Evolutionary conservation across 2,329 filamentous ascomycete species (phyloP), one percentile per base, ranked within the genome.

Genomic region (Xylariaceae sp.): DNA sequence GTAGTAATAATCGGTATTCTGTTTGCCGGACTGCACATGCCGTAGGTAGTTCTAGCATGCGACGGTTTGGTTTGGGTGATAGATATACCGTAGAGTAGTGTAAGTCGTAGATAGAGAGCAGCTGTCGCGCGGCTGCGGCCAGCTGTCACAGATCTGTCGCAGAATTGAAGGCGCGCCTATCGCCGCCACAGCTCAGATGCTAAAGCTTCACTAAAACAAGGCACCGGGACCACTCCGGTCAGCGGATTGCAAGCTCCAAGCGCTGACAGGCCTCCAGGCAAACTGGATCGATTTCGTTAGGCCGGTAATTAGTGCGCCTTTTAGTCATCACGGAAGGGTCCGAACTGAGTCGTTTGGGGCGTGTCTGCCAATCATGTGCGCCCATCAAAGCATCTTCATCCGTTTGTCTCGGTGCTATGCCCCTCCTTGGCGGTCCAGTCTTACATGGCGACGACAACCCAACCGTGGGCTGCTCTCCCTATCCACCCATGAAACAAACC

Each of bases 361-460:
- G 3, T 11, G 6, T 51, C 15, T n/a, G 4, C 6, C 11, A 57
- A 57, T 59, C 64, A 56, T 50, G 53, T 58, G 52, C 66, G 61
- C 72, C 73, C 72, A 74, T 74, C 69, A 69, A 59, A 53, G 52
- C 51, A 15, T 52, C 56, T 4, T 35, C 58, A 59, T 55, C 49
- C 52, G 11, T 45, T 57, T 34, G 44, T 53, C 55, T 41, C 23
- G 17, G 17, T n/a, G 13, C 45, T 41, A 35, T 49, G 47, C 47
- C 47, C 17, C 17, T 5, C 47, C 17, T 30, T 41, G 37, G 37
- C 37, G 37, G 5, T 41, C 23, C 23, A 30, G 37, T 41, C 37
- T 41, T 41, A 41, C 37, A 13, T 41, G 23, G 37, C 37, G 37
- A 41, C 37, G 8, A 41, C 37, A 41, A 41, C 11, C 11, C 37